Evolutionary conservation across 2,329 filamentous ascomycete species (phyloP).

Genomic region (Trichoderma arundinaceum): DNA sequence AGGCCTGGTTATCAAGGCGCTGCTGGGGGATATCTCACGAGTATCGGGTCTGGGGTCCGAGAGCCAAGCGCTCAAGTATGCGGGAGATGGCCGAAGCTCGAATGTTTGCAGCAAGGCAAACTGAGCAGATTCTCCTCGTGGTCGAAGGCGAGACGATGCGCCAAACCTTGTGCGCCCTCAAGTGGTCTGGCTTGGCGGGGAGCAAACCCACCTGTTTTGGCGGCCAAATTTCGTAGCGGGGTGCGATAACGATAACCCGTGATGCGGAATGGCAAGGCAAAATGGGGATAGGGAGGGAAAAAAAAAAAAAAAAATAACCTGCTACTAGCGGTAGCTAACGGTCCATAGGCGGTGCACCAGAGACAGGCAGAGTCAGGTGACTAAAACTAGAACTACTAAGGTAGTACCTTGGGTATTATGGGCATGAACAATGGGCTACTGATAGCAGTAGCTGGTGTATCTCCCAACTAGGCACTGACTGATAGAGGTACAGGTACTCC

Average conservation of each 20-base stretch:
- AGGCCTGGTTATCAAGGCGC: neutral
- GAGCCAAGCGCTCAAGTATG: conserved; percentile 13
- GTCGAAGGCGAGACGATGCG: conserved; percentile 30
- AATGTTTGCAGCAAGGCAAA: conserved; percentile 26
- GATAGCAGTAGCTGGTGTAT: no score
- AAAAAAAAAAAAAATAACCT: neutral
- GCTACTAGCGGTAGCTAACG: no score
- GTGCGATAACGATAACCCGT: conserved; percentile 51
- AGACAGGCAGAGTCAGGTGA: conserved; percentile 11
- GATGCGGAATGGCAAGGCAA: conserved; percentile 5
- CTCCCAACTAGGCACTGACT: no score
- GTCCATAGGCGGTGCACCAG: neutral
- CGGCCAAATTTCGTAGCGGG: conserved; percentile 40
- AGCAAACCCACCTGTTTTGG: conserved; percentile 29
- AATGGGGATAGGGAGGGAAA: conserved; percentile 5
- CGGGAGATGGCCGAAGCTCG: neutral
- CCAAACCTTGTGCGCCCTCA: conserved; percentile 34
- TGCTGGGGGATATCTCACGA: conserved; percentile 1
- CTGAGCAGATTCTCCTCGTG: conserved; percentile 23
- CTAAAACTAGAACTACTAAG: neutral
- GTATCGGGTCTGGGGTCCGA: neutral
- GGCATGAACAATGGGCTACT: neutral
- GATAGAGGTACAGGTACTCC: no score
- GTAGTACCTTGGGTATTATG: neutral
- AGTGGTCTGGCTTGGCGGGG: conserved; percentile 33